A percentile compares a stretch with the other conserved stretches of the same genome.
Conservation (phyloP, 176 grass and related monocot species). For the Hyparrhenia diplandra region DNA sequence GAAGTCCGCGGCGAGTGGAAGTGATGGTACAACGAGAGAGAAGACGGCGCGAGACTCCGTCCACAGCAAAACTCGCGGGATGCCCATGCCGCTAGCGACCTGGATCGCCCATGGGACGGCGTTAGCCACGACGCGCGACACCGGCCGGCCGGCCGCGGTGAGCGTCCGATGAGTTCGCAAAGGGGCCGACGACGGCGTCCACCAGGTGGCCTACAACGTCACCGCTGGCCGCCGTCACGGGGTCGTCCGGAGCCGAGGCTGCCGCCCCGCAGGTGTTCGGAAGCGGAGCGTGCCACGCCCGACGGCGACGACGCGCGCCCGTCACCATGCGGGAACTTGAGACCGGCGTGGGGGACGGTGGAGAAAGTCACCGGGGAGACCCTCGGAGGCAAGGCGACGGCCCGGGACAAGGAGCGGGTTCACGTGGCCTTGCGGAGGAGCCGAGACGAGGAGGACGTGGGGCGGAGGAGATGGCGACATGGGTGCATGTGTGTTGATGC, state of each 20-base stretch:
- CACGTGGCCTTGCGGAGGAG: slow-evolving; percentile 43
- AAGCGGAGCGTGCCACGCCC: slow-evolving; percentile 25
- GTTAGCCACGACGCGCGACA: slow-evolving; percentile 40
- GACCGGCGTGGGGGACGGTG: slow-evolving; percentile 4
- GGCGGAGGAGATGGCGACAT: not conserved
- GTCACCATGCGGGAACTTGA: not conserved
- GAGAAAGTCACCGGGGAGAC: slow-evolving; percentile 44
- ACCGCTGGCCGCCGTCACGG: not conserved
- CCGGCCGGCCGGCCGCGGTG: slow-evolving; percentile 22
- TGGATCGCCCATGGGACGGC: slow-evolving; percentile 40
- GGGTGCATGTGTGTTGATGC: not conserved
- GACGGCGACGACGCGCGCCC: not conserved
- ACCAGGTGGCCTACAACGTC: slow-evolving; percentile 17
- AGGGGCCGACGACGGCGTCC: not conserved
- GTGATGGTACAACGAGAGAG: slow-evolving; percentile 41
- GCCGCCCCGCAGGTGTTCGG: slow-evolving; percentile 22
- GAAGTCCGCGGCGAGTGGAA: slow-evolving; percentile 26
- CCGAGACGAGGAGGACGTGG: slow-evolving; percentile 48
- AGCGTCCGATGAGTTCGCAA: slow-evolving; percentile 15
- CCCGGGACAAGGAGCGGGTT: slow-evolving; percentile 47
- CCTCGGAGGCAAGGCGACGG: slow-evolving; percentile 39
- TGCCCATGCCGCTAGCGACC: slow-evolving; percentile 8
- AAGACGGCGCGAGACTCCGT: slow-evolving; percentile 49
- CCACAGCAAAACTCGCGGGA: slow-evolving; percentile 48
- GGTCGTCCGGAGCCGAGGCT: slow-evolving; percentile 8